Conservation (phyloP, 768 basidiomycete species). For the Agaricus subrufescens region DNA sequence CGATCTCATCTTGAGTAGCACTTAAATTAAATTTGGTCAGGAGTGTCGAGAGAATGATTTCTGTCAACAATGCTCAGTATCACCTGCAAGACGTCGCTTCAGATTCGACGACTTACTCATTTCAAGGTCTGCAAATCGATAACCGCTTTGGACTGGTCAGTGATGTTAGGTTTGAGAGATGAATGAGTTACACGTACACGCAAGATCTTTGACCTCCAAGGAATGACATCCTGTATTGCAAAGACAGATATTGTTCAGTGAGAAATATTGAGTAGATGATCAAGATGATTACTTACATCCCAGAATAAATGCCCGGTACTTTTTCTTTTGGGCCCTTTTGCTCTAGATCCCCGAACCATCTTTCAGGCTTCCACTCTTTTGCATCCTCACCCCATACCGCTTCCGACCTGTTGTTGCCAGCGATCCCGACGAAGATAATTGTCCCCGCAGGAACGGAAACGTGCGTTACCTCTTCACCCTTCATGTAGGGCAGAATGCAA, state of each 20-base stretch:
- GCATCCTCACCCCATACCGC: conserved; percentile 47
- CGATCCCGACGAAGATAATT: conserved; percentile 43
- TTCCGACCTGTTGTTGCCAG: conserved; percentile 42
- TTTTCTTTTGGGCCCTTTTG: conserved; percentile 9
- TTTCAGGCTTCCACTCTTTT: conserved; percentile 48
- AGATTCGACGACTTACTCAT: conserved; percentile 36
- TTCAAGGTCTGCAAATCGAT: conserved; percentile 52
- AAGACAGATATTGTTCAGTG: not conserved
- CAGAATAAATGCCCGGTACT: conserved; percentile 45
- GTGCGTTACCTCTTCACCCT: conserved; percentile 21
- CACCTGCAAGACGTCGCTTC: not conserved
- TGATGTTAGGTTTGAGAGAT: not conserved
- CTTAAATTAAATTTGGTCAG: conserved; percentile 32
- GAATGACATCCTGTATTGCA: conserved; percentile 44
- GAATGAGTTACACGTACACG: conserved; percentile 32
- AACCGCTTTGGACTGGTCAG: conserved; percentile 29
- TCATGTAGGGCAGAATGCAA: conserved; percentile 37
- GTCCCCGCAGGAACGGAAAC: conserved; percentile 44
- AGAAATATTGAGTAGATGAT: not conserved
- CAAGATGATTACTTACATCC: conserved; percentile 33
- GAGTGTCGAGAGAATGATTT: conserved; percentile 34
- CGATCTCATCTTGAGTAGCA: conserved; percentile 30
- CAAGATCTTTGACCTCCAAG: conserved; percentile 50
- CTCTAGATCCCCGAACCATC: conserved; percentile 34
- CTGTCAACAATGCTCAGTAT: conserved; percentile 17